Evolutionary conservation across 1,284 basidiomycete genomes (phyloP), one percentile per base, ranked within the genome.

Genomic region (Coniophora puteana): DNA sequence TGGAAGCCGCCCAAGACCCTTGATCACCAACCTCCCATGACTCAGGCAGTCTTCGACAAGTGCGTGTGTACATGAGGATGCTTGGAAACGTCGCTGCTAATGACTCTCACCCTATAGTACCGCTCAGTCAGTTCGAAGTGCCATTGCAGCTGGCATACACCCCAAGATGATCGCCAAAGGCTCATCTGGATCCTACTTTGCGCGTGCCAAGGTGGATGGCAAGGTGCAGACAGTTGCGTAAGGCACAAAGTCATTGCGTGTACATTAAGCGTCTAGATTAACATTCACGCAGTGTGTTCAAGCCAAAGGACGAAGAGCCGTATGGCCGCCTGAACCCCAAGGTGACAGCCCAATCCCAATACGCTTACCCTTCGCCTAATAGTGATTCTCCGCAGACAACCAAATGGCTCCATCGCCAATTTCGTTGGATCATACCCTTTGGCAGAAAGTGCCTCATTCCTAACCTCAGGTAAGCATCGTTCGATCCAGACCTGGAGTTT

Each of bases 241-340:
- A 61, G 85, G 68, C 13, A 12, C 18, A 40, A 31, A 23, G 24
- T 17, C 12, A 18, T 27, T 16, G 10, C 32, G 31, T 24, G 25
- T 41, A 14, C 32, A 16, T 18, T n/a, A n/a, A n/a, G n/a, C 13
- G 13, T 3, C 17, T 27, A 44, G 8, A 44, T 35, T 28, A 41
- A 51, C 26, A 40, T 28, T 42, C 26, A 5, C 5, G 13, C 47
- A 90, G 86, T 14, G 85, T 93, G 5, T 93, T 93, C 63, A 92
- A 93, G 58, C 90, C 90, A 2, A 91, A 92, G 57, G 90, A 93
- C 53, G 90, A 93, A 59, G 89, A 92, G 51, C 88, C 88, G 4
- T 90, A 90, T 53, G 87, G 87, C 22, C 71, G 80, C 25, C 67
- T 91, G 16, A 93, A 93, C 57, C 89, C 89, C 4, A 89, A 90